Percentiles rank a stretch among this genome's conserved stretches.
These are phyloP conservation scores for Starmerella vitae DNA, from an alignment of 805 yeast species.

Conservation along the genomic window DNA sequence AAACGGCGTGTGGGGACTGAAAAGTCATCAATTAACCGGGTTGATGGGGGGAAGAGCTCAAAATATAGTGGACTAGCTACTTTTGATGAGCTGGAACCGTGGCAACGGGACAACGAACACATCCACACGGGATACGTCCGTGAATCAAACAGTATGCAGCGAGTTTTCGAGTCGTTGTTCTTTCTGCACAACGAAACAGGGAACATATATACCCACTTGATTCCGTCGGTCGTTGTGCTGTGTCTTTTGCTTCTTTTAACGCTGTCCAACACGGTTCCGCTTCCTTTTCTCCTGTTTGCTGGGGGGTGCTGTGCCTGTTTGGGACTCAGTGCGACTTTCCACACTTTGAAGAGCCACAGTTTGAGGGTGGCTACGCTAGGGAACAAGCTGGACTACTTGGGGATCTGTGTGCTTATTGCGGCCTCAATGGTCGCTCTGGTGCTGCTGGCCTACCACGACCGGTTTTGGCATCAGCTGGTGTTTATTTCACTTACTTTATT, in stretches of 20 bases:
- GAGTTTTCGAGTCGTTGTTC: slow-evolving; percentile 37
- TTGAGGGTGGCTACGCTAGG: slow-evolving; percentile 40
- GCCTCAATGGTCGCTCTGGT: slow-evolving; percentile 44
- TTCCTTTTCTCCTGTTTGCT: slow-evolving; percentile 41
- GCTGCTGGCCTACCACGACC: slow-evolving; percentile 35
- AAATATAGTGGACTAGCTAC: no score
- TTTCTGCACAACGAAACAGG: slow-evolving; percentile 59
- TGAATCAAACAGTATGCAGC: slow-evolving; percentile 36
- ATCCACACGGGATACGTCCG: slow-evolving; percentile 52
- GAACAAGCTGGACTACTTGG: slow-evolving; percentile 62
- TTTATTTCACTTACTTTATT: slow-evolving; percentile 34
- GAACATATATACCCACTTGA: slow-evolving; percentile 54
- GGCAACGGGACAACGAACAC: slow-evolving; percentile 65
- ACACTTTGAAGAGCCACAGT: slow-evolving; percentile 56
- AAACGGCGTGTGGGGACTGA: no score
- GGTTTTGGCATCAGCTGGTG: slow-evolving; percentile 23
- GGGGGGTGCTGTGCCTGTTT: slow-evolving; percentile 48
- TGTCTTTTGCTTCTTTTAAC: slow-evolving; percentile 10
- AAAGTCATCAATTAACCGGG: no score
- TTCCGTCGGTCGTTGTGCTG: slow-evolving; percentile 26
- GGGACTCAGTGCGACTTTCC: slow-evolving; percentile 52
- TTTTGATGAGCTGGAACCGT: slow-evolving; percentile 48
- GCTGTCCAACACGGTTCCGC: slow-evolving; percentile 22
- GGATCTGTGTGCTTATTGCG: slow-evolving; percentile 55
- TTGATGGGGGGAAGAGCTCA: no score